Percentiles rank a stretch among this genome's conserved stretches.
Evolutionary conservation across 805 yeast genomes (phyloP).

Genomic region (Metahyphopichia silvanorum): DNA sequence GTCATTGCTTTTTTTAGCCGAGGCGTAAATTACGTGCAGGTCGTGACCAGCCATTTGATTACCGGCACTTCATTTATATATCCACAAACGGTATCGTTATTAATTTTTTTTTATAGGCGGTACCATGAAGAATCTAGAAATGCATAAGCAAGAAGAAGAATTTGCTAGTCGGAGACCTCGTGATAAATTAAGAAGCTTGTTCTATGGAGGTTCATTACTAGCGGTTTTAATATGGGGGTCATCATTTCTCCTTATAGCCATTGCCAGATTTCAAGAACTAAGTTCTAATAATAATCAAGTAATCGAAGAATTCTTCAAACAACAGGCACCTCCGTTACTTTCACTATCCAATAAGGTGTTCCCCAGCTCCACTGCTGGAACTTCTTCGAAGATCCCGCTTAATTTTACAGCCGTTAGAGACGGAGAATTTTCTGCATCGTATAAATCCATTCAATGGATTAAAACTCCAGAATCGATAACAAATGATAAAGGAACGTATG

Average conservation of each 20-base stretch:
- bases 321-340: conserved; percentile 2
- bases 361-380: conserved; percentile 3
- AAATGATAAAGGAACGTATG: conserved; percentile 66
- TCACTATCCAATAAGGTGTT: conserved; percentile 1
- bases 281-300: conserved; percentile 1
- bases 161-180: no score
- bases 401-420: conserved; percentile 41
- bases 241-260: conserved; percentile 23
- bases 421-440: conserved; percentile 52
- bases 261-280: conserved; percentile 12
- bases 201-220: conserved; percentile 14
- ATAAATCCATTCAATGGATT: conserved; percentile 69
- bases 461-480: conserved; percentile 43
- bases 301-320: conserved; percentile 2
- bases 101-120: no score
- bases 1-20: no score
- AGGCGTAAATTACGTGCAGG: no score
- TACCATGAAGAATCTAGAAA: no score
- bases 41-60: no score
- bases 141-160: no score
- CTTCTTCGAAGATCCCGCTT: conserved; percentile 17
- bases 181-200: not conserved
- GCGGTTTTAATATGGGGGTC: conserved; percentile 36
- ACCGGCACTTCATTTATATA: no score
- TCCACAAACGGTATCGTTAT: no score